Conservation (phyloP, 108 stramenopile genomes). For the Fistulifera pelliculosa region DNA sequence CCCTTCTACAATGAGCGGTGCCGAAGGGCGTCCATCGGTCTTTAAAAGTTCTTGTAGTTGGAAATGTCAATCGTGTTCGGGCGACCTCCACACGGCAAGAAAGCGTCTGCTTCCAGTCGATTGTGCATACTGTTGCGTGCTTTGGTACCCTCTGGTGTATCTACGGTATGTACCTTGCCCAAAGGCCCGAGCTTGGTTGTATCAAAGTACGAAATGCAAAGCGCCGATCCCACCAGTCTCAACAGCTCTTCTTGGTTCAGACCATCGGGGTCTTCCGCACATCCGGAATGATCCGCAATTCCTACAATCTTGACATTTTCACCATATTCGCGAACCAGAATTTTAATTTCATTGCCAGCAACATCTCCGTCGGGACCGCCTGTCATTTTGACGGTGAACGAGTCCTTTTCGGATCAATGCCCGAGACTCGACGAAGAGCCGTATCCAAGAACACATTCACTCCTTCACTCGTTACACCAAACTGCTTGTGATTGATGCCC, state of each 20-base stretch:
- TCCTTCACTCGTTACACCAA: constrained; percentile 93
- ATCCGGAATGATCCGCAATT: constrained; percentile 91
- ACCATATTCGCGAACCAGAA: constrained; percentile 93
- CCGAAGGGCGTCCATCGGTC: constrained; percentile 74
- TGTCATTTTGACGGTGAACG: constrained; percentile 92
- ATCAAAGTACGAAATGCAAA: constrained; percentile 78
- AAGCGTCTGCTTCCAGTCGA: constrained; percentile 93
- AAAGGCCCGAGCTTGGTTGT: constrained; percentile 56
- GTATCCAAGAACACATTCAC: constrained; percentile 94
- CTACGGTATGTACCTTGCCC: constrained; percentile 61
- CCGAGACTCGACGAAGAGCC: constrained; percentile 69
- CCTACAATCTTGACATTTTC: constrained; percentile 90
- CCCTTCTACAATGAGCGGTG: constrained; percentile 92
- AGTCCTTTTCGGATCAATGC: constrained; percentile 78
- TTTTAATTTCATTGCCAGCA: constrained; percentile 95
- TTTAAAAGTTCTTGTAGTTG: constrained; percentile 84
- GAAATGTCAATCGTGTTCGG: constrained; percentile 90
- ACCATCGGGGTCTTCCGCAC: constrained; percentile 94
- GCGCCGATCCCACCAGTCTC: constrained; percentile 68
- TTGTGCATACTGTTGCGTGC: constrained; percentile 97
- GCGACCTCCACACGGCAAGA: constrained; percentile 92
- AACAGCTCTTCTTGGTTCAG: constrained; percentile 84
- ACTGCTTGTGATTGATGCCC: constrained; percentile 98
- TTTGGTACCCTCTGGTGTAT: constrained; percentile 84
- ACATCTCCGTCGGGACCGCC: constrained; percentile 99